These are phyloP conservation scores for Chlamydomonas asymmetrica DNA, from an alignment of 139 green algal genomes.

Conservation along the genomic window DNA sequence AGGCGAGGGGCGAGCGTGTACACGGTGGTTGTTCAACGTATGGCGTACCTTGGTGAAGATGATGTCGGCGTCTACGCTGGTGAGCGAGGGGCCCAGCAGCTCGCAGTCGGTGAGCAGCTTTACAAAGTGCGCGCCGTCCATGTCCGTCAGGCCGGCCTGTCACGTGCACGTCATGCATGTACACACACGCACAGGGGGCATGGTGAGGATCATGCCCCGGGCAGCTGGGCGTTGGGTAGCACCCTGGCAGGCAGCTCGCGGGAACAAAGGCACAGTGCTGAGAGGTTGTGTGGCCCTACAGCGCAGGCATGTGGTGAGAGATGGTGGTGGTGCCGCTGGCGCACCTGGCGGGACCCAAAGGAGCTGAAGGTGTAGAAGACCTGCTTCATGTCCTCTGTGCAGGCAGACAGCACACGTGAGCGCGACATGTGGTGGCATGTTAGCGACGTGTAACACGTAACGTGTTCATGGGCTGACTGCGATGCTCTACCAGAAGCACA, in stretches of 20 bases:
- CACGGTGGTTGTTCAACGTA: no score
- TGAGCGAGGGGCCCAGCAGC: constrained; percentile 31
- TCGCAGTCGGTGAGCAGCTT: constrained; percentile 51
- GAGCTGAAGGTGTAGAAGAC: constrained; percentile 49
- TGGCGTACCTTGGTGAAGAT: constrained; percentile 42
- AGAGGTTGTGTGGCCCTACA: background rate
- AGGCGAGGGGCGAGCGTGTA: no score
- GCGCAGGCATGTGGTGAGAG: background rate
- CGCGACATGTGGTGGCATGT: background rate
- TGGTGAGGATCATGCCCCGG: background rate
- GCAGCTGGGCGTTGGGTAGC: background rate
- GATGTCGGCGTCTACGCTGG: constrained; percentile 37
- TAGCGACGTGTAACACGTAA: background rate
- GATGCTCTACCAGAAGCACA: background rate
- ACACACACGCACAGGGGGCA: background rate
- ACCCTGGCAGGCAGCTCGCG: background rate
- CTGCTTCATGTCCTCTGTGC: constrained; percentile 51
- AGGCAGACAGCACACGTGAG: background rate
- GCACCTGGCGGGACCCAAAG: constrained; percentile 50
- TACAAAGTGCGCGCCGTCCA: constrained; percentile 48
- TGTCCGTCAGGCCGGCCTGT: constrained; percentile 23
- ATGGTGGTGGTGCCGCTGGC: background rate
- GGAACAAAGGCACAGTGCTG: background rate
- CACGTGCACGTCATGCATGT: background rate
- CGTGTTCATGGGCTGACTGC: background rate